A percentile compares a stretch with the other conserved stretches of the same genome.
These are phyloP conservation scores for Taphrina populina DNA, from an alignment of 1,139 yeast species.

Conservation along the genomic window DNA sequence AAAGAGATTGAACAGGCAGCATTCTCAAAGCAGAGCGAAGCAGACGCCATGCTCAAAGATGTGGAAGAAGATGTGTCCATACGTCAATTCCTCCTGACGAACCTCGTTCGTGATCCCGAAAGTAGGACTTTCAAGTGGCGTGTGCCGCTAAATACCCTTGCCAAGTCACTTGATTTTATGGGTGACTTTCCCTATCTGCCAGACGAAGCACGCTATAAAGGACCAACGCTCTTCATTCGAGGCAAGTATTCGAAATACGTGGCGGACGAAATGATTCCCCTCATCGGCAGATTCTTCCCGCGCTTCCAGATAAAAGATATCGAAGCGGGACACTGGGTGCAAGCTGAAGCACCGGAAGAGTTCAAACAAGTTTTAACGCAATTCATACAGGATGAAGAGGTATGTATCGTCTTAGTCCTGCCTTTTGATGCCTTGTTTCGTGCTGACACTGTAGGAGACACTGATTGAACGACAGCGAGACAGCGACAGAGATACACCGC, in stretches of 20 bases:
- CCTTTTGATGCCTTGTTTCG: not conserved
- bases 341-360: constrained; percentile 72
- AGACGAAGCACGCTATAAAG: constrained; percentile 57
- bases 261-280: constrained; percentile 79
- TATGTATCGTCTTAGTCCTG: not conserved
- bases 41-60: constrained; percentile 60
- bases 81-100: constrained; percentile 78
- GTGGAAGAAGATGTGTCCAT: constrained; percentile 62
- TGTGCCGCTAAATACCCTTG: constrained; percentile 69
- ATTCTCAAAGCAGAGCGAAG: constrained; percentile 60
- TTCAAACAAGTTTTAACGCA: constrained; percentile 60
- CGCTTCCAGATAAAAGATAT: constrained; percentile 69
- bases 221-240: constrained; percentile 75
- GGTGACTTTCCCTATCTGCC: constrained; percentile 77
- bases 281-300: constrained; percentile 78
- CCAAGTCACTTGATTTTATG: constrained; percentile 61
- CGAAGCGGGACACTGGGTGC: constrained; percentile 89
- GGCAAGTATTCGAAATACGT: constrained; percentile 76
- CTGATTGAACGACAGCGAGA: constrained; percentile 7
- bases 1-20: constrained; percentile 51
- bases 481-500: too few relatives aligned
- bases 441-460: constrained; percentile 14
- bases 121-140: constrained; percentile 49
- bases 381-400: constrained; percentile 53
- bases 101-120: constrained; percentile 51